A percentile compares a stretch with the other conserved stretches of the same genome.
Evolutionary conservation across 768 basidiomycete genomes (phyloP).

Genomic region (Lactarius evosmus): DNA sequence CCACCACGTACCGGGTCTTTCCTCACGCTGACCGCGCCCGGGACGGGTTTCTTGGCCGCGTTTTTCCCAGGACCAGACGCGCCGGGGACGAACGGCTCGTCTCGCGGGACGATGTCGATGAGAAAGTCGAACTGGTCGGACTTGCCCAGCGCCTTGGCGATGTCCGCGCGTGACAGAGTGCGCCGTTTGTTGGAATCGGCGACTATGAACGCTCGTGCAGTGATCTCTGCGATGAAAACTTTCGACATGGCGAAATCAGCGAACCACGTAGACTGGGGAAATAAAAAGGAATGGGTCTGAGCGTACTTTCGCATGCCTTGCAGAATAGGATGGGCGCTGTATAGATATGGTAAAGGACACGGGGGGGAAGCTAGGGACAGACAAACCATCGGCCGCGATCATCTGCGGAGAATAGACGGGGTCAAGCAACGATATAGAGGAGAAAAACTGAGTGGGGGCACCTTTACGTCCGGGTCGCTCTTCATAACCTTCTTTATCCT

Average conservation of each 20-base stretch:
- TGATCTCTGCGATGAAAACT: conserved; percentile 99
- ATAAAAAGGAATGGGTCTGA: neutral
- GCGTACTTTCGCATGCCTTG: conserved; percentile 97
- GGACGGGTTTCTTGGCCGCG: conserved; percentile 18
- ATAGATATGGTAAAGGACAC: conserved; percentile 8
- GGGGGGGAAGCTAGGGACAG: conserved; percentile 25
- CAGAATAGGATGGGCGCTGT: conserved; percentile 91
- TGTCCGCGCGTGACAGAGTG: conserved; percentile 91
- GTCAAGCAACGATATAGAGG: neutral
- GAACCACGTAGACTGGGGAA: neutral
- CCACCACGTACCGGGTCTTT: conserved; percentile 22
- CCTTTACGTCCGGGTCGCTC: conserved; percentile 95
- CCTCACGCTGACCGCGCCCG: conserved; percentile 9
- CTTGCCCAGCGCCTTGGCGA: conserved; percentile 87
- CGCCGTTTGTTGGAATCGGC: conserved; percentile 95
- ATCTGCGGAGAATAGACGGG: conserved; percentile 50
- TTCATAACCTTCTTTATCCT: conserved; percentile 99
- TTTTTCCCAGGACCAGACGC: conserved; percentile 19
- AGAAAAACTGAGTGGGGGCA: conserved; percentile 38
- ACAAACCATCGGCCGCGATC: conserved; percentile 92
- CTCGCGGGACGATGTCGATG: conserved; percentile 92
- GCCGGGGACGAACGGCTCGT: conserved; percentile 46
- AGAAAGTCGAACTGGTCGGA: conserved; percentile 97
- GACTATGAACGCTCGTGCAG: conserved; percentile 91
- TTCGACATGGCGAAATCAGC: conserved; percentile 11